phyloP scores from a whole-genome alignment of 176 grass and related monocot genomes.

The Bonia amplexicaulis region DNA sequence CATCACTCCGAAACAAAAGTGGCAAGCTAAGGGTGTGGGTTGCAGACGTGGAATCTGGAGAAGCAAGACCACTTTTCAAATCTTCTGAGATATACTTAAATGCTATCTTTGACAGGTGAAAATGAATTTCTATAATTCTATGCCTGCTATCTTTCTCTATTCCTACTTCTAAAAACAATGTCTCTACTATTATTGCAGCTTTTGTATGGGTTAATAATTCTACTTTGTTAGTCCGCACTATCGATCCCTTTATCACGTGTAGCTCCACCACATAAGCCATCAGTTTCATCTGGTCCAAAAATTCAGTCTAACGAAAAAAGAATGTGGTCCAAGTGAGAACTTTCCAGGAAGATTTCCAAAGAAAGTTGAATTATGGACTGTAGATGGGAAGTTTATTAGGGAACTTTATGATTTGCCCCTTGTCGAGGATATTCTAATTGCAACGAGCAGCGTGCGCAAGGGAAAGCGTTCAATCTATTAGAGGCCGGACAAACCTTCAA shows the following conservation, averaged over 20 bases:
- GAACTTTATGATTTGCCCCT: conserved; percentile 92
- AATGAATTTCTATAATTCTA: too few species aligned
- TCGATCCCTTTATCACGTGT: conserved; percentile 74
- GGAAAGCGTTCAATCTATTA: conserved; percentile 95
- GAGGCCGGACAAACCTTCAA: conserved; percentile 91
- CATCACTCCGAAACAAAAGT: too few species aligned
- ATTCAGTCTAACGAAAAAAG: conserved; percentile 85
- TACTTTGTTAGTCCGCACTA: conserved; percentile 76
- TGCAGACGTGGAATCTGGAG: too few species aligned
- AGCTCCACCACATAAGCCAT: conserved; percentile 65
- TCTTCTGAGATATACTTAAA: too few species aligned
- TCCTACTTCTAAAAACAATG: conserved; percentile 24
- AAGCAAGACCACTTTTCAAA: too few species aligned
- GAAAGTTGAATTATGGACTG: conserved; percentile 87
- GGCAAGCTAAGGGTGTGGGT: too few species aligned
- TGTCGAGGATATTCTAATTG: conserved; percentile 97
- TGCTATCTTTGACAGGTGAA: too few species aligned
- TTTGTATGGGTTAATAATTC: conserved; percentile 80
- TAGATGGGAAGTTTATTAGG: conserved; percentile 72
- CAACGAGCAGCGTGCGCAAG: conserved; percentile 74
- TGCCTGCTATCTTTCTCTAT: too few species aligned
- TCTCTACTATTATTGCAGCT: conserved; percentile 47
- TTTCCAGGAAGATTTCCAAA: conserved; percentile 96
- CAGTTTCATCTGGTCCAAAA: conserved; percentile 83
- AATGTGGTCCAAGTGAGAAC: conserved; percentile 87